Evolutionary conservation across 345 rosid genomes (phyloP), one percentile per base, ranked within the genome.

Genomic region (Salix arbutifolia): DNA sequence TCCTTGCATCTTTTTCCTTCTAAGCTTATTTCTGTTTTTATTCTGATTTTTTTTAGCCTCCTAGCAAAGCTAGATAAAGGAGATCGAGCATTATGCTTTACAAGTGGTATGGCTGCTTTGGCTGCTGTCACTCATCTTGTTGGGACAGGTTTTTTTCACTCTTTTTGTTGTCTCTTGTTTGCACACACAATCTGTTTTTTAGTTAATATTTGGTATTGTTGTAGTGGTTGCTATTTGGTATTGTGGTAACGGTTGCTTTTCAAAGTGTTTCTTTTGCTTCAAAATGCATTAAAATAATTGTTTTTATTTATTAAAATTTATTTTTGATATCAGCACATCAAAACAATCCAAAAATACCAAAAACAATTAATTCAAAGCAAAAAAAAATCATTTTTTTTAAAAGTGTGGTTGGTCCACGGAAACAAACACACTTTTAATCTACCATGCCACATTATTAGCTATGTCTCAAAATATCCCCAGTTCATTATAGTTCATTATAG

Each of bases 41-140:
- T 70, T 53, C 18, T 72, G 65, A 62, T 80, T 16, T 66, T 42
- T 62, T 50, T 18, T 74, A 96, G 98, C 85, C 90, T 96, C 76
- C 86, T 96, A 69, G 95, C 97, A 14, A 94, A 91, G 95, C 91
- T 96, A 77, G 98, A 96, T 70, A 96, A 91, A 82, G 99, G 95
- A 1, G 94, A 96, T 84, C 89, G 92, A 81, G 95, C 98, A 80
- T 88, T 96, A 82, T 92, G 99, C 90, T 96, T 96, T 80, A 89
- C 98, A 44, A 93, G 97, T 77, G 98, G 98, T 83, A 96, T 96
- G 97, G 99, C 98, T 87, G 99, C 98, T 79, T 89, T 94, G 82
- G 79, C 90, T 78, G 87, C 98, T 69, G 97, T 92, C 71, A 74
- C 89, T 13, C 94, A 88, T 84, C 97, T 94, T 76, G 72, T 96